phyloP scores from a whole-genome alignment of 2,329 filamentous ascomycete genomes.

The Fusarium sp. region DNA sequence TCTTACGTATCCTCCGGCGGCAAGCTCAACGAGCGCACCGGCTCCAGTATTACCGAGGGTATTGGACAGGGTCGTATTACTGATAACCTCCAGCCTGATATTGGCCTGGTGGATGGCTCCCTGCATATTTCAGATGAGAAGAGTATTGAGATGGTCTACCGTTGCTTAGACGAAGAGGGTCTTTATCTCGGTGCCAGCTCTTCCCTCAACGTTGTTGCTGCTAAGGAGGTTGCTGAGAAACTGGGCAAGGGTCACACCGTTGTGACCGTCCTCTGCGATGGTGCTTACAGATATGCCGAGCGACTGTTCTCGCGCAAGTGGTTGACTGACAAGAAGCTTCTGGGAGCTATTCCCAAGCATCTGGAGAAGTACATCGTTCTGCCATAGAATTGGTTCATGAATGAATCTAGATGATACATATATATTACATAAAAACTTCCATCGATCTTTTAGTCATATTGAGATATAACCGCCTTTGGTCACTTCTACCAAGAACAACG shows the following conservation, averaged over 20 bases:
- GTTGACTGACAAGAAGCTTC: slow-evolving; percentile 86
- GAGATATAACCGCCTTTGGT: neutral
- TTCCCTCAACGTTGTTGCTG: slow-evolving; percentile 93
- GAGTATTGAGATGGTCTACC: slow-evolving; percentile 97
- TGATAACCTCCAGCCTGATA: slow-evolving; percentile 90
- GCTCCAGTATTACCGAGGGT: slow-evolving; percentile 94
- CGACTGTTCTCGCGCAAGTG: slow-evolving; percentile 91
- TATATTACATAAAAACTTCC: slow-evolving; percentile 36
- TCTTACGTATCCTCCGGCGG: slow-evolving; percentile 90
- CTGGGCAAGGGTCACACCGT: slow-evolving; percentile 90
- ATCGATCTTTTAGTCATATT: slow-evolving; percentile 3
- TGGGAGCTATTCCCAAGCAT: slow-evolving; percentile 83
- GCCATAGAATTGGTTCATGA: slow-evolving; percentile 62
- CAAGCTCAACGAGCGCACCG: slow-evolving; percentile 81
- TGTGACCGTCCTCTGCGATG: slow-evolving; percentile 93
- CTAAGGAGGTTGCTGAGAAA: slow-evolving; percentile 91
- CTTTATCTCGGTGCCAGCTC: slow-evolving; percentile 95
- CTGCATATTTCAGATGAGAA: slow-evolving; percentile 90
- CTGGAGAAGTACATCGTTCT: slow-evolving; percentile 95
- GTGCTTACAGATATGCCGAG: slow-evolving; percentile 97
- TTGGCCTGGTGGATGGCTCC: slow-evolving; percentile 85
- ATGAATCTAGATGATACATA: slow-evolving; percentile 46
- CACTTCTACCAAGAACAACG: neutral
- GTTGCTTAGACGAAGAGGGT: slow-evolving; percentile 94
- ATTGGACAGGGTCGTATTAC: slow-evolving; percentile 97